Conservation (phyloP, 257 asterid species). For the Solanum tacnaense region DNA sequence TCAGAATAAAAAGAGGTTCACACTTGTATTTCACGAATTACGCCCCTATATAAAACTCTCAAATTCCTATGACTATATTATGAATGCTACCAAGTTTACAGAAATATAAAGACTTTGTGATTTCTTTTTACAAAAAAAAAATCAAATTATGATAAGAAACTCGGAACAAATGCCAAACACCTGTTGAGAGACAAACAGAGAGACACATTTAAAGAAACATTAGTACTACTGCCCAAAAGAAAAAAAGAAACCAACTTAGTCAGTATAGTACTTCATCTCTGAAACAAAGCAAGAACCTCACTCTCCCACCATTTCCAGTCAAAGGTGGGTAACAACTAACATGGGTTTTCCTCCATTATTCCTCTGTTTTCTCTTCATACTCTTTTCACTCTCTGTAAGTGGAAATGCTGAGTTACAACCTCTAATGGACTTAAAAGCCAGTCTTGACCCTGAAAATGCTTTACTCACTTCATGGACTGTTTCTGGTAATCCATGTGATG, state of each 20-base stretch:
- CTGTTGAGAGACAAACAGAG: background rate
- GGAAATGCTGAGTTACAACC: conserved; percentile 37
- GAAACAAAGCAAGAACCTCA: background rate
- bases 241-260: background rate
- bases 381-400: conserved; percentile 18
- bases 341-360: conserved; percentile 30
- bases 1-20: too few species aligned
- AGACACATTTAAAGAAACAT: background rate
- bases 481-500: conserved; percentile 62
- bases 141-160: too few species aligned
- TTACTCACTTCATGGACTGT: conserved; percentile 62
- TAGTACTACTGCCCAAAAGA: background rate
- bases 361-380: conserved; percentile 16
- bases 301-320: background rate
- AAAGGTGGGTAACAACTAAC: background rate
- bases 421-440: conserved; percentile 52
- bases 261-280: background rate
- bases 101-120: too few species aligned
- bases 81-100: too few species aligned
- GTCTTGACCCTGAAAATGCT: conserved; percentile 68
- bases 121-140: too few species aligned
- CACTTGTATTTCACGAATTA: too few species aligned
- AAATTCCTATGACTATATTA: too few species aligned
- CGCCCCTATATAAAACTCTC: background rate
- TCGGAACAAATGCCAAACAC: accelerated